Evolutionary conservation across 352 stramenopile genomes (phyloP), one percentile per base, ranked within the genome.

Genomic region (Peronospora farinosa): DNA sequence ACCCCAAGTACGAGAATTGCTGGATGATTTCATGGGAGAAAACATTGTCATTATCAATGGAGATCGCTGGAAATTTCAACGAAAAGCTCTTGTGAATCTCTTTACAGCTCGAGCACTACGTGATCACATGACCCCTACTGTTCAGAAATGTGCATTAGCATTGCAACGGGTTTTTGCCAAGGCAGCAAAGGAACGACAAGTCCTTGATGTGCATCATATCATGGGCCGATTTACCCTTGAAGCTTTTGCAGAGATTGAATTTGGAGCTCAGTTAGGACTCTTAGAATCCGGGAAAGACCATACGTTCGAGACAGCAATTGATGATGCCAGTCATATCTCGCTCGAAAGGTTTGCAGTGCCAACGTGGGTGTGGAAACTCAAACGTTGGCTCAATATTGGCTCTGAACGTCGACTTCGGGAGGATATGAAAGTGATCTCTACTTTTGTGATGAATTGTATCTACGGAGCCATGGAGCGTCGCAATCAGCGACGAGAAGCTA

Each of bases 1-100:
- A 4, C 46, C 46, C 0, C 63, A 74, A 40, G 57, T 79, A 12
- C 45, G 42, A 3, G 59, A 79, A 9, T 30, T 67, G 8, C 38
- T 78, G 7, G 50, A 63, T 33, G 72, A 79, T 52, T 54, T 83
- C 30, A 62, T 79, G 51, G 72, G 72, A 3, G 47, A 74, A 10
- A 72, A 66, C 39, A 65, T 83, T 40, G 60, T 76, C 36, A 65
- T 76, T 32, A 68, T 73, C 42, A 70, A 83, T 31, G 66, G 63
- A 8, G 35, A 67, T 12, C 57, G 49, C 30, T 82, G 72, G 72
- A 65, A 67, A 16, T 69, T 63, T 50, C 72, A 82, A 30, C 72
- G 72, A 25, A 70, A 72, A 41, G 55, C 57, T 0, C 44, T 73
- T 1, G 59, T 62, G 21, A 61, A 66, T n/a, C 57, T 83, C 9